These are phyloP conservation scores for Aspergillus avenaceus DNA, from an alignment of 495 filamentous ascomycete species.

Conservation along the genomic window DNA sequence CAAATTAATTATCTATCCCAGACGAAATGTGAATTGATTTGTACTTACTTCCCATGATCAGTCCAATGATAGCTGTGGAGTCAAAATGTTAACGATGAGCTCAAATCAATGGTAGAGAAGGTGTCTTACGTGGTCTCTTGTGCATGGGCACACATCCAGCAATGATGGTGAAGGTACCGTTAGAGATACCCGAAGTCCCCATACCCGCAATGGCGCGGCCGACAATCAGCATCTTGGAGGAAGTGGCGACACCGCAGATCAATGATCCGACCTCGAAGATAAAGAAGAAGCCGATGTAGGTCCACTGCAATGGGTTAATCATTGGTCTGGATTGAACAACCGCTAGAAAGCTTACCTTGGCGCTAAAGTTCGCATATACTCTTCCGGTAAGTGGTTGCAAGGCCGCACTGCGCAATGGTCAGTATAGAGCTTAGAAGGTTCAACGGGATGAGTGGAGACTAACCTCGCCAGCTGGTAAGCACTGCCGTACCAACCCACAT, in stretches of 20 bases:
- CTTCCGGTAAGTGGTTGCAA: slow-evolving; percentile 34
- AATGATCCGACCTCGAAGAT: slow-evolving; percentile 35
- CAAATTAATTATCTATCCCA: too few species aligned
- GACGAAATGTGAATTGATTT: too few species aligned
- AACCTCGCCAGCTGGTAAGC: slow-evolving; percentile 28
- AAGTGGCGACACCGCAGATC: slow-evolving; percentile 30
- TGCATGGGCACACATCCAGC: slow-evolving; percentile 33
- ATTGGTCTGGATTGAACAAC: background rate
- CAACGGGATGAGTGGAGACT: background rate
- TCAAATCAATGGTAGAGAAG: too few species aligned
- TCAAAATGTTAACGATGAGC: background rate
- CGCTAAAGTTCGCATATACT: slow-evolving; percentile 27
- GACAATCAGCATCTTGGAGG: slow-evolving; percentile 32
- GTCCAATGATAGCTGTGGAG: background rate
- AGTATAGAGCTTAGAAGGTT: background rate
- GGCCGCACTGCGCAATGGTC: slow-evolving; percentile 12
- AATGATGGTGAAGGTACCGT: slow-evolving; percentile 46
- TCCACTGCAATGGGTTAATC: slow-evolving; percentile 13
- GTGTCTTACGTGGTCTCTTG: slow-evolving; percentile 25
- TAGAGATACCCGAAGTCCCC: slow-evolving; percentile 37
- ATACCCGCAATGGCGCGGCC: slow-evolving; percentile 35
- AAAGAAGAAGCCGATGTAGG: slow-evolving; percentile 19
- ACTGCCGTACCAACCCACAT: slow-evolving; percentile 37
- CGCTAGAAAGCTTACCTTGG: slow-evolving; percentile 18
- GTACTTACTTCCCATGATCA: slow-evolving; percentile 18